Base-by-base conservation (phyloP, 1,139 yeast genomes). In the Kurtzmaniella quercitrusa region DNA sequence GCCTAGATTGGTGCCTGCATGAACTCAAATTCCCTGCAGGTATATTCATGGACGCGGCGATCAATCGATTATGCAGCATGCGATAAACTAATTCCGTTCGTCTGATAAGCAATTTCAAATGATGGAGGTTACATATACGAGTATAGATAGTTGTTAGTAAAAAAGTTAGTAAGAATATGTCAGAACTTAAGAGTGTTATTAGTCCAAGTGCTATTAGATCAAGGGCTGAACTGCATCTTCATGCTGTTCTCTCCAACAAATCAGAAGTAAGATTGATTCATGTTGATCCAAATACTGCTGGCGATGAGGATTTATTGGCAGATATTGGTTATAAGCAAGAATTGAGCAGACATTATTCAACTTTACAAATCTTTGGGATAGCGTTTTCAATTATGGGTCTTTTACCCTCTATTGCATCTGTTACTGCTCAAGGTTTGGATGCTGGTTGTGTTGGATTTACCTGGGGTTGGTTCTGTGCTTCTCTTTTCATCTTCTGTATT, bases 381-480 rank as follows among this genome's bases (percentile, higher is more conserved):
- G 78, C 81, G 1, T 75, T 73, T 47, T 68, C 76, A 16, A 75
- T 76, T 46, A 76, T 76, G 81, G 80, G 79, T 3, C 57, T 76
- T 37, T 58, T 75, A 23, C 80, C 80, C 2, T 66, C 75, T 23
- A 68, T 75, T 46, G 64, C 75, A 1, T 69, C 77, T 0, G 58
- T 65, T 25, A 50, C 72, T 3, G 57, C 57, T 14, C 48, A 48
- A 15, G 67, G 66, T 4, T 65, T 73, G 43, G 65, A 74, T 17
- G 79, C 63, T 5, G 78, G 78, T 9, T 60, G 71, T 9, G 59
- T 65, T 25, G 60, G 84, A 4, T 69, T 80, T 19, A 76, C 81
- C 16, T 84, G 89, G 88, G 87, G 89, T 43, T 85, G 89, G 88
- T 70, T 82, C 45, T 66, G 75, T 42, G 76, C 82, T 37, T 77